Percentiles rank a stretch among this genome's conserved stretches.
Evolutionary conservation across 2,329 filamentous ascomycete genomes (phyloP).

Genomic region (Paracamarosporium sp.): DNA sequence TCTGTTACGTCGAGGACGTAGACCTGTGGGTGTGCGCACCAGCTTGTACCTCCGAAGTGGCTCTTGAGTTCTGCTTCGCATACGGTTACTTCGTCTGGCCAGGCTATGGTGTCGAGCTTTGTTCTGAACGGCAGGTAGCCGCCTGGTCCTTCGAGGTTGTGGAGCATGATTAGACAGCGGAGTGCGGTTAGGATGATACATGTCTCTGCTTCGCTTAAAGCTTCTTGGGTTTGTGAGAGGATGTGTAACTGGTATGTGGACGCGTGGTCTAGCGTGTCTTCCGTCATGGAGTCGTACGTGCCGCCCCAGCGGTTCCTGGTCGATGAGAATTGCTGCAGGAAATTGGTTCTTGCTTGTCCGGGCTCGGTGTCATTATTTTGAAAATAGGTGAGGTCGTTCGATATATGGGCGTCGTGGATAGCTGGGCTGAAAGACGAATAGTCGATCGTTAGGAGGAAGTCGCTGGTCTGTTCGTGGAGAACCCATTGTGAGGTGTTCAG

Average conservation of each 20-base stretch:
- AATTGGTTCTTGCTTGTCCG: background rate
- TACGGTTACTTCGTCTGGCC: background rate
- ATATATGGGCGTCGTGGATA: background rate
- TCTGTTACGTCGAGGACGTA: background rate
- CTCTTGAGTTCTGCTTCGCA: background rate
- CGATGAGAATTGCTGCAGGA: background rate
- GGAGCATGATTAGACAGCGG: background rate
- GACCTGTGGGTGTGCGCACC: background rate
- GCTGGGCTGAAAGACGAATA: background rate
- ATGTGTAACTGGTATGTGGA: background rate
- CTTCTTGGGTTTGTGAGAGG: background rate
- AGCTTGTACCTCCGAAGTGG: background rate
- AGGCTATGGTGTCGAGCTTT: background rate
- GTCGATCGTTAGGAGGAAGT: background rate
- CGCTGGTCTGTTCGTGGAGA: background rate
- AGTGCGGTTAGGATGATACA: background rate
- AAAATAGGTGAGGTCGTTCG: background rate
- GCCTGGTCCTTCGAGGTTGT: background rate
- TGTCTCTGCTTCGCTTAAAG: background rate
- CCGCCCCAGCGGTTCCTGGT: background rate
- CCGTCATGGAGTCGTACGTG: background rate
- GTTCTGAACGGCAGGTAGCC: background rate
- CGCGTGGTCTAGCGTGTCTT: background rate
- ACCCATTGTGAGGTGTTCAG: background rate
- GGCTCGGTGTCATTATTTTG: too few species aligned